phyloP scores from a whole-genome alignment of 805 yeast genomes.

The Torulaspora microellipsoides region DNA sequence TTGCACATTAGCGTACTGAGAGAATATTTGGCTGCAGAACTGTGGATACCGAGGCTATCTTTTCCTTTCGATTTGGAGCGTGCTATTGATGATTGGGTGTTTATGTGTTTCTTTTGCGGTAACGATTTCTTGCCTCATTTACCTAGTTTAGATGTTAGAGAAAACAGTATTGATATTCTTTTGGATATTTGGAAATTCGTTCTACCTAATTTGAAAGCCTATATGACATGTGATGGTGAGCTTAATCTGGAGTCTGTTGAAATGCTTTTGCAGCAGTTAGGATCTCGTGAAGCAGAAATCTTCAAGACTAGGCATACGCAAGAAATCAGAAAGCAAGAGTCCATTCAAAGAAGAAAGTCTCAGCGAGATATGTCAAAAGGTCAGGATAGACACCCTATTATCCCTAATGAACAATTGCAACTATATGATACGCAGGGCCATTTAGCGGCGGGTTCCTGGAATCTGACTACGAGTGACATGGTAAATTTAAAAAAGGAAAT shows the following conservation, averaged over 20 bases:
- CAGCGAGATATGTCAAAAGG: conserved; percentile 62
- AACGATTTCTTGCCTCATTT: conserved; percentile 96
- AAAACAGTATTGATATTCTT: conserved; percentile 81
- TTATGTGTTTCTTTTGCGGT: conserved; percentile 97
- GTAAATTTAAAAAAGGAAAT: conserved; percentile 58
- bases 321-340: conserved; percentile 66
- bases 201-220: conserved; percentile 63
- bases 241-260: conserved; percentile 76
- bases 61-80: conserved; percentile 85
- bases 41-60: conserved; percentile 62
- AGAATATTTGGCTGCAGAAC: conserved; percentile 82
- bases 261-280: conserved; percentile 56
- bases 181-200: conserved; percentile 78
- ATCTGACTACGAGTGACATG: conserved; percentile 64
- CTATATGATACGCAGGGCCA: conserved; percentile 73
- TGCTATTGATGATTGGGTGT: conserved; percentile 98
- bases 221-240: conserved; percentile 85
- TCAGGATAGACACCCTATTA: conserved; percentile 68
- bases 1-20: conserved; percentile 81
- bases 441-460: conserved; percentile 59
- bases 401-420: conserved; percentile 68
- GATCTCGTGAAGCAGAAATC: conserved; percentile 71
- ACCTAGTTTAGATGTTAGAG: conserved; percentile 92
- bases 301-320: conserved; percentile 64
- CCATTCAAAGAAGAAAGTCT: conserved; percentile 51